These are phyloP conservation scores for Fusarium proliferatum DNA, from an alignment of 2,329 filamentous ascomycete genomes.

Conservation along the genomic window DNA sequence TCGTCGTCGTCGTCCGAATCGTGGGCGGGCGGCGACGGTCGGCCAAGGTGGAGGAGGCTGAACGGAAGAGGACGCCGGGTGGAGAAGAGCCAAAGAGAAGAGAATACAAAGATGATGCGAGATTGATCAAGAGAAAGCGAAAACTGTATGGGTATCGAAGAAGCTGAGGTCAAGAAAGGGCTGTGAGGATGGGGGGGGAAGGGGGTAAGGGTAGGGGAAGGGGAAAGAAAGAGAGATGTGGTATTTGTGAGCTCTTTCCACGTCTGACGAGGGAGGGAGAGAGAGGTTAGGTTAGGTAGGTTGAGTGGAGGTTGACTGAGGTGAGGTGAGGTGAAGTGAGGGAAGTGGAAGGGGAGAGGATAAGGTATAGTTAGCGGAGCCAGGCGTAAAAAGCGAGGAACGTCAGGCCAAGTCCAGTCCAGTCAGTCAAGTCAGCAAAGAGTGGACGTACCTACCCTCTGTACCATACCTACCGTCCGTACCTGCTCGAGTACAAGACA, in stretches of 20 bases:
- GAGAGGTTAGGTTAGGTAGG: conserved; percentile 21
- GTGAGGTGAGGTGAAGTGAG: conserved; percentile 17
- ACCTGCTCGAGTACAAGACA: conserved; percentile 15
- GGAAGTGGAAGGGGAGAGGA: conserved; percentile 24
- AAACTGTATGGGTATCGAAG: conserved; percentile 43
- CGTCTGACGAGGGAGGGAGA: conserved; percentile 43
- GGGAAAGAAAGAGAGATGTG: conserved; percentile 42
- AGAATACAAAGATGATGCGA: conserved; percentile 37
- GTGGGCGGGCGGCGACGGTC: conserved; percentile 45
- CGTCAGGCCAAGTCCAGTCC: conserved; percentile 5
- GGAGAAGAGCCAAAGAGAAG: conserved; percentile 34
- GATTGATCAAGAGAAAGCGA: conserved; percentile 29
- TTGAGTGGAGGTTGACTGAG: conserved; percentile 30
- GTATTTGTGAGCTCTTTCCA: conserved; percentile 46
- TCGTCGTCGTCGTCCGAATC: conserved; percentile 44
- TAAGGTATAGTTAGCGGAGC: conserved; percentile 20
- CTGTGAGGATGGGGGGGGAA: conserved; percentile 8
- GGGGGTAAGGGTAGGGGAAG: conserved; percentile 13
- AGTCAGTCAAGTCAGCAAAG: conserved; percentile 30
- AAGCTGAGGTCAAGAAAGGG: conserved; percentile 41
- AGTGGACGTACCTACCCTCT: neutral
- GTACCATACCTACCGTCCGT: neutral
- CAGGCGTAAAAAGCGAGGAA: conserved; percentile 18
- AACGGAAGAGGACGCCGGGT: conserved; percentile 35
- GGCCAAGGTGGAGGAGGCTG: conserved; percentile 40